Base-by-base conservation (phyloP, 2,329 filamentous ascomycete genomes). In the Leptographium flavum region DNA sequence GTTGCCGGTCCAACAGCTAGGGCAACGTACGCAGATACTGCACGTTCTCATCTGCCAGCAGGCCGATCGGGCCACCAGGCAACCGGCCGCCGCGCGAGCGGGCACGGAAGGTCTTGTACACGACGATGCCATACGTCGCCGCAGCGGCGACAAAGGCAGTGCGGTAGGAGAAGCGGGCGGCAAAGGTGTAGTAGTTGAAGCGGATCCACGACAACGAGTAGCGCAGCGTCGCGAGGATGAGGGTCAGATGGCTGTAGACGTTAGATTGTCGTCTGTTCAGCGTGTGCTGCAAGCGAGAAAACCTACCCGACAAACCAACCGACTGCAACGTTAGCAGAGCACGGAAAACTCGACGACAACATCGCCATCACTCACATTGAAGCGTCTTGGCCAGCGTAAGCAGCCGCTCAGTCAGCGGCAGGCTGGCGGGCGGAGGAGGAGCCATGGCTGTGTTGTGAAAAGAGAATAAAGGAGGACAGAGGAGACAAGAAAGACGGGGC, bases 71-170 rank as follows among this genome's bases (percentile, higher is more conserved):
- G 47, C 83, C 76, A 43, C 62, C 48, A 2, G 47, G 44, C 19
- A 67, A 50, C 70, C 48, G 47, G 45, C 51, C 51, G 13, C 32
- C 72, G 73, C 86, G 83, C 56, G 83, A 74, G 54, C 87, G 83
- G 55, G 88, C 86, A 54, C 88, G 81, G 70, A 88, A 86, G 47
- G 87, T 88, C 77, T 98, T 98, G 74, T 94, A 96, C 50, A 98
- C 90, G 42, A 98, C 92, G 54, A 98, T 96, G 53, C 92, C 90
- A 64, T 98, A 98, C 11, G 92, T 96, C 42, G 79, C 77, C 40
- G 87, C 87, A 6, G 92, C 92, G 3, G 88, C 81, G 55, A 95
- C 54, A 63, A 98, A 98, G 47, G 88, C 85, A 45, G 82, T 76
- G 57, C 92, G 88, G 70, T 98, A 98, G 47, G 83, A 83, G 63